Evolutionary conservation across 2,329 filamentous ascomycete species (phyloP).

Genomic region (Xylaria digitata): DNA sequence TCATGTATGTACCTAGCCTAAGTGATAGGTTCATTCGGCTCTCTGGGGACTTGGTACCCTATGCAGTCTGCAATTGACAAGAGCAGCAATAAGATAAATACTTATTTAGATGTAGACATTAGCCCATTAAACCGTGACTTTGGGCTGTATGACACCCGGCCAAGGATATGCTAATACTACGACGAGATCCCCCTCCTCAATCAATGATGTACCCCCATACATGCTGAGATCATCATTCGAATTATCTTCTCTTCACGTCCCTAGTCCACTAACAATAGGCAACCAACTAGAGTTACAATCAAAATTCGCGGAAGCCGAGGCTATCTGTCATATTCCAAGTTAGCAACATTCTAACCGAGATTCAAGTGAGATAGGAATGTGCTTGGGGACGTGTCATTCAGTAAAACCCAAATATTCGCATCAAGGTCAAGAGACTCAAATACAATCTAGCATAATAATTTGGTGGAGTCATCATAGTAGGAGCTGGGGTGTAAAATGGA

Average conservation of each 20-base stretch:
- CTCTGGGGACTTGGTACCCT: neutral
- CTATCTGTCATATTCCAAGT: conserved; percentile 16
- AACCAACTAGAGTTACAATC: neutral
- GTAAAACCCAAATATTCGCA: conserved; percentile 49
- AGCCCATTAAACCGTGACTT: neutral
- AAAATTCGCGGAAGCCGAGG: neutral
- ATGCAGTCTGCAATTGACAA: neutral
- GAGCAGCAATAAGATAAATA: neutral
- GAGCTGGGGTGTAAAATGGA: conserved; percentile 19
- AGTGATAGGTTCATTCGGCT: no score
- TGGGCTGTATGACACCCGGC: neutral
- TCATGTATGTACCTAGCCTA: no score
- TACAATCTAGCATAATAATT: conserved; percentile 61
- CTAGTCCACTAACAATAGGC: no score
- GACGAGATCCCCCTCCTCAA: neutral
- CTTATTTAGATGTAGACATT: neutral
- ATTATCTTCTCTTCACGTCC: neutral
- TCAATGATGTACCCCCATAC: neutral
- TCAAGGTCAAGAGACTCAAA: conserved; percentile 54
- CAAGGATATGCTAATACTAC: conserved; percentile 2
- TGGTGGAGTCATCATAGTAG: conserved; percentile 54
- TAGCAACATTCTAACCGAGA: neutral
- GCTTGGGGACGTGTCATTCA: conserved; percentile 22
- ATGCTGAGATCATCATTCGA: neutral
- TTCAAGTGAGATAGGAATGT: neutral